phyloP scores from a whole-genome alignment of 148 eudicot species.

The Suaeda aralocaspica region DNA sequence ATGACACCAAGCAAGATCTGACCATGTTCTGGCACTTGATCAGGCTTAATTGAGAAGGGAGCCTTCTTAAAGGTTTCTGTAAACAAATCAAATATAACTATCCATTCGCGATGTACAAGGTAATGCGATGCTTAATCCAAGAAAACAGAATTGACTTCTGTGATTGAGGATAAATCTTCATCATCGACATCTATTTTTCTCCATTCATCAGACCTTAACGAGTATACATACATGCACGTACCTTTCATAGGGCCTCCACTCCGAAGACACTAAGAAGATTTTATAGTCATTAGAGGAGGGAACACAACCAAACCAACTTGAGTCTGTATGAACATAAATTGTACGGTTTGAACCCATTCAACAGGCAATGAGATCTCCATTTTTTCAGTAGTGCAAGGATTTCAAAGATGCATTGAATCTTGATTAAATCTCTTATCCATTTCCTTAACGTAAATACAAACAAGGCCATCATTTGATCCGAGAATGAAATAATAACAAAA shows the following conservation, averaged over 20 bases:
- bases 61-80: not conserved
- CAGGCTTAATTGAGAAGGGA: not conserved
- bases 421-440: not conserved
- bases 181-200: not conserved
- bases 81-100: slow-evolving; percentile 3
- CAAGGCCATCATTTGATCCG: slow-evolving; percentile 9
- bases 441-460: not conserved
- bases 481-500: not conserved
- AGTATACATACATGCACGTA: not conserved
- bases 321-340: not conserved
- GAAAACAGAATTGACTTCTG: not conserved
- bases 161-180: too few species aligned
- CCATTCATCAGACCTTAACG: not conserved
- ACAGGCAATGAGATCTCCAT: slow-evolving; percentile 2
- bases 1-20: not conserved
- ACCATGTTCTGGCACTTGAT: not conserved
- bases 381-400: not conserved
- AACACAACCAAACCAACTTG: slow-evolving; percentile 12
- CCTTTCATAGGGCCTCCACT: not conserved
- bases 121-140: not conserved
- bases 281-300: slow-evolving; percentile 6
- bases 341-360: too few species aligned
- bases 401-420: slow-evolving; percentile 5
- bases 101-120: not conserved
- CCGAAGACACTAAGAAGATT: not conserved